These are phyloP conservation scores for Carex pumila DNA, from an alignment of 176 grass and related monocot species.

Conservation along the genomic window DNA sequence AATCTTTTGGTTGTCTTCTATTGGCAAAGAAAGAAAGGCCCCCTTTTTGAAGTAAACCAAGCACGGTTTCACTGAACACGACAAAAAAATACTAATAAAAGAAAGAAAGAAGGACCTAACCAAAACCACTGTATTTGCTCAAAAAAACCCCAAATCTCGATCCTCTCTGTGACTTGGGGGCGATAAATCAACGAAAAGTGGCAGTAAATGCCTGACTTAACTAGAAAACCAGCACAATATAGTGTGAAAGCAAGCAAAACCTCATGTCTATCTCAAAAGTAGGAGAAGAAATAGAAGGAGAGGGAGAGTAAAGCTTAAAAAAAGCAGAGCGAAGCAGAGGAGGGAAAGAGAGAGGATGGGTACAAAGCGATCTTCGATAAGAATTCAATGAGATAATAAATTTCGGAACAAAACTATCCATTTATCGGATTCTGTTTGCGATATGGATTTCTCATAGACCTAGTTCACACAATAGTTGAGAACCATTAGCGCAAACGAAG, in stretches of 20 bases:
- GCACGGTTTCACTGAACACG: background rate
- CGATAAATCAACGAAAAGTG: background rate
- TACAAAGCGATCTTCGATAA: conserved; percentile 32
- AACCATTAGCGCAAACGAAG: background rate
- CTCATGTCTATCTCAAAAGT: background rate
- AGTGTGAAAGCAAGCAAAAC: background rate
- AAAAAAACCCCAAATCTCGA: conserved; percentile 8
- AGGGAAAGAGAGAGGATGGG: conserved; percentile 19
- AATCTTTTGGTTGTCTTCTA: conserved; percentile 5
- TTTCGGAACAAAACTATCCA: conserved; percentile 5
- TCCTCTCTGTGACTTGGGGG: background rate
- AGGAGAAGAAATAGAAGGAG: conserved; percentile 4
- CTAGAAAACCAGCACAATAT: background rate
- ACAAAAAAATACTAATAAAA: background rate
- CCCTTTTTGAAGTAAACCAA: background rate
- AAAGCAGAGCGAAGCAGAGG: background rate
- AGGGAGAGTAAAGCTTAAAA: background rate
- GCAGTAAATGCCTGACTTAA: background rate
- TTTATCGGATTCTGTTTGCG: conserved; percentile 15
- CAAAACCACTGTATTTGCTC: background rate
- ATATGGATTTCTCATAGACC: background rate
- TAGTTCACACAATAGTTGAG: background rate
- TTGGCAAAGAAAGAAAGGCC: background rate
- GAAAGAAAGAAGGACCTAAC: background rate
- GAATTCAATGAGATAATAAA: conserved; percentile 24